Evolutionary conservation across 169 alveolate genomes (phyloP).

Genomic region (Babesia bovis): DNA sequence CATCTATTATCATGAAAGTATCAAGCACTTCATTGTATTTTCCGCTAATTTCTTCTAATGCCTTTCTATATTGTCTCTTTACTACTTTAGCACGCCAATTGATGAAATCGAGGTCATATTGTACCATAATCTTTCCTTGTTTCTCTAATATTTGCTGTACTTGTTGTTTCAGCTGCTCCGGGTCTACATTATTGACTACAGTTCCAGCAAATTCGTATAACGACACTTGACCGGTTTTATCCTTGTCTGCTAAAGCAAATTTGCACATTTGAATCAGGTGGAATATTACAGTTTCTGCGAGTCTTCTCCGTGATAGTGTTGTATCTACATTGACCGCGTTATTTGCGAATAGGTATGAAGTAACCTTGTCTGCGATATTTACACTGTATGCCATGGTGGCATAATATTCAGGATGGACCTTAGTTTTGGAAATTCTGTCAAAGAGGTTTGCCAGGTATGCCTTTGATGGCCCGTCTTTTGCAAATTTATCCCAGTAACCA

Average conservation of each 20-base stretch:
- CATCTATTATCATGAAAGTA: conserved; percentile 22
- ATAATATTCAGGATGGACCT: neutral
- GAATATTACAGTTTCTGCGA: neutral
- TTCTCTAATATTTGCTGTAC: conserved; percentile 1
- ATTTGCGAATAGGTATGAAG: neutral
- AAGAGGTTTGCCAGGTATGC: conserved; percentile 4
- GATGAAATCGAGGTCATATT: conserved; percentile 19
- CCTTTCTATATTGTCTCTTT: conserved; percentile 18
- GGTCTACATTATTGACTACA: conserved; percentile 1
- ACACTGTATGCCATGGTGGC: conserved; percentile 8
- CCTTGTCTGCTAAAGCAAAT: conserved; percentile 2
- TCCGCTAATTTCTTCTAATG: conserved; percentile 8
- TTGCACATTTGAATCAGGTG: conserved; percentile 31
- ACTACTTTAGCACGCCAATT: conserved; percentile 17
- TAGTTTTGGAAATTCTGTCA: neutral
- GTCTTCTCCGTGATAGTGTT: conserved; percentile 5
- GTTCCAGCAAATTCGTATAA: conserved; percentile 13
- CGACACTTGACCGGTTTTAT: conserved; percentile 13
- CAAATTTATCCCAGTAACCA: conserved; percentile 17
- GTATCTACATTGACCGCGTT: neutral
- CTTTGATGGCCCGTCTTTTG: conserved; percentile 3
- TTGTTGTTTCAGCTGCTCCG: conserved; percentile 5
- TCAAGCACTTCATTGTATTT: conserved; percentile 31
- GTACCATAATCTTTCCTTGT: neutral
- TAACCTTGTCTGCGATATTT: conserved; percentile 1